Conservation (phyloP, 352 stramenopile species). For the Pythium aristosporum region DNA sequence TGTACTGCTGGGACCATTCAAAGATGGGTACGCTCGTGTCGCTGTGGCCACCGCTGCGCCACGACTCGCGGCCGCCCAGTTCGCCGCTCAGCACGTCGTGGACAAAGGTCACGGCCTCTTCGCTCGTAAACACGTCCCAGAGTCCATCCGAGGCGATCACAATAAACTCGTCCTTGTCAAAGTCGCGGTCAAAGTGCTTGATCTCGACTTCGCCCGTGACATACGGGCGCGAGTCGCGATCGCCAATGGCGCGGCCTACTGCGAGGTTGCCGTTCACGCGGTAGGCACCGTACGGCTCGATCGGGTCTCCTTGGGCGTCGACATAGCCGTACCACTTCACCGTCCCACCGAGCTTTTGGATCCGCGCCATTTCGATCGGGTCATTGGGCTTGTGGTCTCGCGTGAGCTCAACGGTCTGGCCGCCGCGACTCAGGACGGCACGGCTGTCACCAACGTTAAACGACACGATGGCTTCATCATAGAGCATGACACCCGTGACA, state of each 20-base stretch:
- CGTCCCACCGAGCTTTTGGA: constrained; percentile 76
- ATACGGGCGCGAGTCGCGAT: constrained; percentile 85
- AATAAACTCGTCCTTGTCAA: constrained; percentile 89
- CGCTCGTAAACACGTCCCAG: constrained; percentile 93
- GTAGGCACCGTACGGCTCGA: constrained; percentile 90
- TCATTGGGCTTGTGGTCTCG: constrained; percentile 91
- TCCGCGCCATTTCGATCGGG: constrained; percentile 60
- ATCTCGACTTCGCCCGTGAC: constrained; percentile 84
- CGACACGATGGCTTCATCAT: constrained; percentile 75
- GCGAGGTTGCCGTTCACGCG: constrained; percentile 92
- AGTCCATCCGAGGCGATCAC: constrained; percentile 92
- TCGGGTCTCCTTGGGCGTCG: constrained; percentile 76
- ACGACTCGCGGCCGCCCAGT: constrained; percentile 73
- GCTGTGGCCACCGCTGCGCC: constrained; percentile 75
- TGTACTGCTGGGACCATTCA: constrained; percentile 91
- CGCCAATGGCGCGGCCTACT: constrained; percentile 89
- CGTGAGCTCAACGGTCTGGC: constrained; percentile 73
- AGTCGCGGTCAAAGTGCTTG: constrained; percentile 69
- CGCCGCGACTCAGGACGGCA: constrained; percentile 89
- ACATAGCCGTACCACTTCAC: constrained; percentile 91
- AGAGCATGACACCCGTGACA: constrained; percentile 65
- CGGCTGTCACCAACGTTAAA: constrained; percentile 95
- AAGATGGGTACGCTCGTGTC: constrained; percentile 86
- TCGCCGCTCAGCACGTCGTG: constrained; percentile 86
- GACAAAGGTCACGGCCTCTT: constrained; percentile 91